phyloP scores from a whole-genome alignment of 768 basidiomycete genomes.

The Pholiota conissans region DNA sequence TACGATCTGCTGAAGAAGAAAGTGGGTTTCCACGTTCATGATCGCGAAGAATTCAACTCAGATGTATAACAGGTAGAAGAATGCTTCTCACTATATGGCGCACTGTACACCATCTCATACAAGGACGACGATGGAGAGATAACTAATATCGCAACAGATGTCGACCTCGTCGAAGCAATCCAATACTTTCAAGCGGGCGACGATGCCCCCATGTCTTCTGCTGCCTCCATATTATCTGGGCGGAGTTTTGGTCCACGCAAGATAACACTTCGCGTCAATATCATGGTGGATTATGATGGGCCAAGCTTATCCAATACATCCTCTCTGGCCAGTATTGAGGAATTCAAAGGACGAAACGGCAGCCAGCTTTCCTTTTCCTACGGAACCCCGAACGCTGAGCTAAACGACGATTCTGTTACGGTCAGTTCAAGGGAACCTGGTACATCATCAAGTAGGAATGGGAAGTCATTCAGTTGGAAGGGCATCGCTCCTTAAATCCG shows the following conservation, averaged over 20 bases:
- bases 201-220: conserved; percentile 68
- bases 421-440: conserved; percentile 68
- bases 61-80: conserved; percentile 67
- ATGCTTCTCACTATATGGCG: conserved; percentile 73
- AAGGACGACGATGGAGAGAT: conserved; percentile 88
- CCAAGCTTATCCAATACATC: conserved; percentile 88
- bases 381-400: conserved; percentile 39
- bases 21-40: conserved; percentile 42
- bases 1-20: conserved; percentile 72
- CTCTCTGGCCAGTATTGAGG: conserved; percentile 78
- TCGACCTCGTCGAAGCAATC: conserved; percentile 84
- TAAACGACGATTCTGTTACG: conserved; percentile 75
- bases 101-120: conserved; percentile 74
- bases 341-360: conserved; percentile 59
- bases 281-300: conserved; percentile 87
- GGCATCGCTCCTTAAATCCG: no score
- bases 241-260: conserved; percentile 66
- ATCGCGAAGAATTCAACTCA: conserved; percentile 6
- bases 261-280: conserved; percentile 75
- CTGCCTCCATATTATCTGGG: conserved; percentile 73
- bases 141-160: conserved; percentile 67
- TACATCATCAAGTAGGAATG: conserved; percentile 22
- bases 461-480: conserved; percentile 15
- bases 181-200: conserved; percentile 84
- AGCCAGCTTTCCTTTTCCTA: conserved; percentile 59